Evolutionary conservation across 352 stramenopile genomes (phyloP), one percentile per base, ranked within the genome.

Genomic region (Globisporangium paroecandrum): DNA sequence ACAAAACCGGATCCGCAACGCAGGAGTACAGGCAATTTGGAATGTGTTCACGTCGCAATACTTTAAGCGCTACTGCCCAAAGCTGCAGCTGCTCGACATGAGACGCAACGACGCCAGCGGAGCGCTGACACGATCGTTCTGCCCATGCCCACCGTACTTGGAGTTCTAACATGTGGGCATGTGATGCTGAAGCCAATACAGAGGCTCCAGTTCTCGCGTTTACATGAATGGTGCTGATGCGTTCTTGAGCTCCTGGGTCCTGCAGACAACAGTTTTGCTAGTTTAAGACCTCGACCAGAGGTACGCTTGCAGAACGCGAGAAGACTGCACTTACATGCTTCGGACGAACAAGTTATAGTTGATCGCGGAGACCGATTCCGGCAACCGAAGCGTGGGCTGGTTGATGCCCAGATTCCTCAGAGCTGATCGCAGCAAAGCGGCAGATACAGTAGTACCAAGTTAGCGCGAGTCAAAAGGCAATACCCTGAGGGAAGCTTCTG

Each of bases 201-300:
- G 38, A n/a, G 13, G 18, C 18, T 13, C 18, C 58, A 25, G 38
- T 41, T 3, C 34, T 6, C 36, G 12, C 13, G 36, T 15, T 80
- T 62, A 89, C 76, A 90, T 88, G 73, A 90, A 85, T 8, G 79
- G 88, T 13, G 70, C 70, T 0, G 82, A 83, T 8, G 82, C 80
- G 34, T 90, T 89, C 72, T 89, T 89, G 66, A 90, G 73, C 68
- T 90, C 82, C 69, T 90, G 82, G 0, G 73, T 88, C 70, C 82
- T 90, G 47, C 8, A 67, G 6, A 15, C 3, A 46, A 32, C 12
- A 55, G 25, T 22, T 15, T 18, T 3, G 46, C 43, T 12, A 57
- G 27, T 43, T 20, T 9, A 27, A 34, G 24, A 29, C 10, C 51
- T 32, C 51, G n/a, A 29, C 5, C 8, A 22, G 25, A 58, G 27